Evolutionary conservation across 2,329 filamentous ascomycete species (phyloP).

Genomic region (Sporothrix schenckii): DNA sequence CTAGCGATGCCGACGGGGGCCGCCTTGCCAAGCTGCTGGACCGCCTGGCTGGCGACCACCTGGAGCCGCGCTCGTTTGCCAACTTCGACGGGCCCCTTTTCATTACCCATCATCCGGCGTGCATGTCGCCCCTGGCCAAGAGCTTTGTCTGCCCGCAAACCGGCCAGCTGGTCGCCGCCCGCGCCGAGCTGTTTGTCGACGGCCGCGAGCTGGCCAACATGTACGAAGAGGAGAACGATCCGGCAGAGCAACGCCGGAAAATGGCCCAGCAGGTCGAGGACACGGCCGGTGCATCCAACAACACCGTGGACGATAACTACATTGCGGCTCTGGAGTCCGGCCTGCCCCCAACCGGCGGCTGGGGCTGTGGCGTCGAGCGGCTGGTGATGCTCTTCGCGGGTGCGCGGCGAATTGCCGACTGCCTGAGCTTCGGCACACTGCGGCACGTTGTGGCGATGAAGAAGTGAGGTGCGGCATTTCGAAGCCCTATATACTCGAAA

Average conservation of each 20-base stretch:
- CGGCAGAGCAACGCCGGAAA: slow-evolving; percentile 81
- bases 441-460: slow-evolving; percentile 60
- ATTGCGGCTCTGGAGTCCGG: slow-evolving; percentile 83
- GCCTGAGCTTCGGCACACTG: slow-evolving; percentile 84
- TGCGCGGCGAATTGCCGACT: slow-evolving; percentile 77
- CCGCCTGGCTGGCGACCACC: slow-evolving; percentile 70
- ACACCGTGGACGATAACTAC: slow-evolving; percentile 75
- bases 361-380: slow-evolving; percentile 91
- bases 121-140: slow-evolving; percentile 89
- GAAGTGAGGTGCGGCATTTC: neutral
- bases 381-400: slow-evolving; percentile 90
- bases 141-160: slow-evolving; percentile 72
- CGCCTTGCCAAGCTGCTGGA: slow-evolving; percentile 72
- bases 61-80: slow-evolving; percentile 67
- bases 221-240: slow-evolving; percentile 98
- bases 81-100: slow-evolving; percentile 64
- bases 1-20: slow-evolving; percentile 67
- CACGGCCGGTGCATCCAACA: slow-evolving; percentile 46
- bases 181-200: slow-evolving; percentile 81
- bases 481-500: too few relatives aligned
- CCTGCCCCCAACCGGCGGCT: slow-evolving; percentile 92
- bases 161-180: slow-evolving; percentile 73
- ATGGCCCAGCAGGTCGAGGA: slow-evolving; percentile 62
- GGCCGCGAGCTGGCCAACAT: slow-evolving; percentile 88
- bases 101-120: slow-evolving; percentile 86